Conservation (phyloP, 257 asterid species). For the Primulina eburnea region DNA sequence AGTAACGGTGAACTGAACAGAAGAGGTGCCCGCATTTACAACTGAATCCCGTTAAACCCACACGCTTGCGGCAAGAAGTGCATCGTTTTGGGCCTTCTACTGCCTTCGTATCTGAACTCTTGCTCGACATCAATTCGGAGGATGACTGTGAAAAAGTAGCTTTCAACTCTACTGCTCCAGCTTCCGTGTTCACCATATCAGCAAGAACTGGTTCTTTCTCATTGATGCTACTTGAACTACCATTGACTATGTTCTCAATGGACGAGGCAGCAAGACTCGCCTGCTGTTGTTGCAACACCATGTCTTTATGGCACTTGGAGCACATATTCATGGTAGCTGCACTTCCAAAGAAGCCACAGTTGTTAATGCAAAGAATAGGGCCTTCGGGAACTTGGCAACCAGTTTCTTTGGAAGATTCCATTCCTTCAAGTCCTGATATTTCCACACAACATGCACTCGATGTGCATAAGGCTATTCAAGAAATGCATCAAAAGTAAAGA, state of each 20-base stretch:
- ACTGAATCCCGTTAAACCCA: constrained; percentile 53
- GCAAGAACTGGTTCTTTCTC: constrained; percentile 32
- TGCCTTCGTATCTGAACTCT: constrained; percentile 34
- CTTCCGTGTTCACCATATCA: constrained; percentile 21
- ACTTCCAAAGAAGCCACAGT: constrained; percentile 62
- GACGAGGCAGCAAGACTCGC: constrained; percentile 51
- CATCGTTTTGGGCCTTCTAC: constrained; percentile 53
- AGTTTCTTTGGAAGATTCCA: constrained; percentile 61
- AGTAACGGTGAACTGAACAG: constrained; percentile 57
- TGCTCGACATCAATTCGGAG: constrained; percentile 22
- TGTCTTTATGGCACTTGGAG: constrained; percentile 58
- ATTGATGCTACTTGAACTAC: constrained; percentile 29
- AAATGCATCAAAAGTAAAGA: neutral
- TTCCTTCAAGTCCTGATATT: constrained; percentile 24
- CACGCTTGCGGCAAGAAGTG: constrained; percentile 53
- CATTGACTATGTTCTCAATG: constrained; percentile 51
- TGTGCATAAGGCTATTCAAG: neutral
- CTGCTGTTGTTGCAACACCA: constrained; percentile 45
- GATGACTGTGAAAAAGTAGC: constrained; percentile 25
- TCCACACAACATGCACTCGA: neutral
- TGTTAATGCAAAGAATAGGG: constrained; percentile 61
- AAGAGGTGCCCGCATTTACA: constrained; percentile 56
- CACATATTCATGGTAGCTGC: constrained; percentile 62
- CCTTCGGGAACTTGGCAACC: constrained; percentile 62
- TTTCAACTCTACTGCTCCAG: constrained; percentile 25